Conservation (phyloP, 2,329 filamentous ascomycete species). For the Beauveria medogensis region DNA sequence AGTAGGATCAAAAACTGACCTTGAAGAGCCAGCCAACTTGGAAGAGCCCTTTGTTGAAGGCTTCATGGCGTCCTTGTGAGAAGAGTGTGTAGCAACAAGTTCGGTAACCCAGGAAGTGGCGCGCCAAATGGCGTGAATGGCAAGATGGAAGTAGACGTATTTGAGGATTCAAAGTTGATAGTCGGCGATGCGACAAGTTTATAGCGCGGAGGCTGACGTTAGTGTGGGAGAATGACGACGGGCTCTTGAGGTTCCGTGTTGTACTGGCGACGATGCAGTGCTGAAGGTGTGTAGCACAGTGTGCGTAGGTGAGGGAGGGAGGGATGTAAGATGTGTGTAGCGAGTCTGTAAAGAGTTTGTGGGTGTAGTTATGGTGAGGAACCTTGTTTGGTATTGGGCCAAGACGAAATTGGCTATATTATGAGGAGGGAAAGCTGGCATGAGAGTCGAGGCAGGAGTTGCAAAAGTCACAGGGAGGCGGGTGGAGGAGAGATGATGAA, state of each 20-base stretch:
- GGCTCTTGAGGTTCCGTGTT: background rate
- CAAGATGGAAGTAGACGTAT: background rate
- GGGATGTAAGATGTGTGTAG: no score
- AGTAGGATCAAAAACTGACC: background rate
- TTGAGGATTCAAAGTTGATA: background rate
- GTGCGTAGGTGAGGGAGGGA: constrained; percentile 7
- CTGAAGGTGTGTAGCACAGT: background rate
- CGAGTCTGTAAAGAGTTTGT: background rate
- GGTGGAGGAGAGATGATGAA: constrained; percentile 6
- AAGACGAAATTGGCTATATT: background rate
- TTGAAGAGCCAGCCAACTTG: background rate
- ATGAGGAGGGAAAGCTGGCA: background rate
- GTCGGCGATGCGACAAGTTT: background rate
- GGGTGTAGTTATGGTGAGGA: background rate
- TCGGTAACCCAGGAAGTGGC: no score
- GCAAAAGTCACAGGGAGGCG: background rate
- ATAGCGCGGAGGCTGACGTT: background rate
- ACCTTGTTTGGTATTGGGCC: background rate
- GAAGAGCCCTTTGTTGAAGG: background rate
- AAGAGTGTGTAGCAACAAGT: background rate
- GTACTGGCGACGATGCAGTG: background rate
- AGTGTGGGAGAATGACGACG: background rate
- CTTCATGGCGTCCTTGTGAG: background rate
- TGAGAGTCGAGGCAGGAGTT: constrained; percentile 1
- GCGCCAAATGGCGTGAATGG: background rate